A percentile compares a stretch with the other conserved stretches of the same genome.
Evolutionary conservation across 2,329 filamentous ascomycete genomes (phyloP).

Genomic region (Fusarium sp.): DNA sequence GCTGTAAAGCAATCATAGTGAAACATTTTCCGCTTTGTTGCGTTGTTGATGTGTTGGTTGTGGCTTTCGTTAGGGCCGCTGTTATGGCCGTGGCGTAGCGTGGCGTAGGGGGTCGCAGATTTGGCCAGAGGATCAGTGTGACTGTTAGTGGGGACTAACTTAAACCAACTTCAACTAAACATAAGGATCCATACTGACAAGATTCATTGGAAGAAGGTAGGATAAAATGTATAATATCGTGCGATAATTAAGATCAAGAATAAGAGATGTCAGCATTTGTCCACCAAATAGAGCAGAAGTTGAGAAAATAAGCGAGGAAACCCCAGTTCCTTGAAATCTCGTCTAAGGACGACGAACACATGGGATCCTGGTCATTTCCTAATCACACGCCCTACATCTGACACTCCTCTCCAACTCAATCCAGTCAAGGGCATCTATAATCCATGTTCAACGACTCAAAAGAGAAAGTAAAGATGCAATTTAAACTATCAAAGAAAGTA

Average conservation of each 20-base stretch:
- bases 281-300: slow-evolving; percentile 10
- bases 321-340: slow-evolving; percentile 26
- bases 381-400: slow-evolving; percentile 14
- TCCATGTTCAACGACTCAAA: slow-evolving; percentile 1
- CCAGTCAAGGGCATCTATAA: slow-evolving; percentile 15
- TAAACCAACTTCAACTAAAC: slow-evolving; percentile 38
- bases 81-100: slow-evolving; percentile 31
- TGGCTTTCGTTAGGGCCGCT: slow-evolving; percentile 32
- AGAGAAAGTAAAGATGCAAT: slow-evolving; percentile 16
- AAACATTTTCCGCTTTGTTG: slow-evolving; percentile 19
- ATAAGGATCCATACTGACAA: slow-evolving; percentile 5
- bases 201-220: background rate
- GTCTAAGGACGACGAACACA: slow-evolving; percentile 3
- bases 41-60: slow-evolving; percentile 16
- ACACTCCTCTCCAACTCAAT: slow-evolving; percentile 25
- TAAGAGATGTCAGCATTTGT: background rate
- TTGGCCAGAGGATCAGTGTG: slow-evolving; percentile 37
- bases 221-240: slow-evolving; percentile 8
- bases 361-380: slow-evolving; percentile 28
- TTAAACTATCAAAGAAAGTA: slow-evolving; percentile 27
- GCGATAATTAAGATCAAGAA: background rate
- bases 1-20: slow-evolving; percentile 8
- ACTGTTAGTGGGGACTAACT: slow-evolving; percentile 24
- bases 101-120: slow-evolving; percentile 43
- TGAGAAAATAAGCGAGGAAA: slow-evolving; percentile 1